A percentile compares a stretch with the other conserved stretches of the same genome.
Evolutionary conservation across 169 alveolate species (phyloP).

Genomic region (Cryptosporidium muris): DNA sequence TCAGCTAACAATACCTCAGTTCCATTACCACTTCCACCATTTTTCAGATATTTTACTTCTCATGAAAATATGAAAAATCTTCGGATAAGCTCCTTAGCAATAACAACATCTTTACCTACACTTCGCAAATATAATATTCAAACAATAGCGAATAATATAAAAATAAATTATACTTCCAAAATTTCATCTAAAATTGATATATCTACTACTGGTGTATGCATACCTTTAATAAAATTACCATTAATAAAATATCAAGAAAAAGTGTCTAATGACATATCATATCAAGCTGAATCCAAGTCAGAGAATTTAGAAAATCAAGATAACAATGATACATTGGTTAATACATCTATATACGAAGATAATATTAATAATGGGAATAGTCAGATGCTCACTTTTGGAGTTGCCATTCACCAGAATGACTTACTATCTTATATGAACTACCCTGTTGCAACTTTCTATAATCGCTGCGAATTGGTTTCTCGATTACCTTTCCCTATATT

Average conservation of each 20-base stretch:
- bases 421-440: constrained; percentile 49
- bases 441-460: constrained; percentile 56
- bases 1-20: neutral
- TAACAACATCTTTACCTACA: neutral
- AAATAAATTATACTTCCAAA: constrained; percentile 40
- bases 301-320: no score
- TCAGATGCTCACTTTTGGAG: constrained; percentile 39
- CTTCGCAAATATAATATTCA: neutral
- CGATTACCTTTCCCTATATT: constrained; percentile 63
- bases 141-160: constrained; percentile 9
- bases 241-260: neutral
- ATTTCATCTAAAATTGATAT: constrained; percentile 59
- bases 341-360: constrained; percentile 16
- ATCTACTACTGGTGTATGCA: constrained; percentile 7
- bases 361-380: neutral
- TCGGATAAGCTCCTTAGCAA: constrained; percentile 30
- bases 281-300: no score
- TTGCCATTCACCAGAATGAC: constrained; percentile 35
- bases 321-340: no score
- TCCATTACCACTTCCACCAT: constrained; percentile 57
- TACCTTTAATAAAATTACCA: constrained; percentile 40
- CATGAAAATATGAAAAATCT: constrained; percentile 31
- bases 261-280: no score
- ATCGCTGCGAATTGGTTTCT: constrained; percentile 44
- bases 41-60: constrained; percentile 47